phyloP scores from a whole-genome alignment of 116 monocot genomes.

The Thalassia testudinum region DNA sequence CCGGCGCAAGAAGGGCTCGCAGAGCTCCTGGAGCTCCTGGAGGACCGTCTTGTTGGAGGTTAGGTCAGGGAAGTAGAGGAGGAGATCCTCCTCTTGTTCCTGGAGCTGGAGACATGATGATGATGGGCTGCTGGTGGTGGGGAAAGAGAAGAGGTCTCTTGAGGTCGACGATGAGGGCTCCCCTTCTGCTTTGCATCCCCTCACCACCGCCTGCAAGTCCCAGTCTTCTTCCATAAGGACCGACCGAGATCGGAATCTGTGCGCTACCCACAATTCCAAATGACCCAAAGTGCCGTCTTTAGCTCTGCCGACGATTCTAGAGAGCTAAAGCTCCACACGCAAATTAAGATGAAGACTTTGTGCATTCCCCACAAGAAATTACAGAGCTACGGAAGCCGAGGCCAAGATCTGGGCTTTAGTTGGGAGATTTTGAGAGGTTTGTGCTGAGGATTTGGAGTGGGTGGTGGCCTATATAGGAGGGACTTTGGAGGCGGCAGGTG shows the following conservation, averaged over 20 bases:
- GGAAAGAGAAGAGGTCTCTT: conserved; percentile 12
- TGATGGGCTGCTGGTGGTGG: background rate
- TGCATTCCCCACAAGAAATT: too few relatives aligned
- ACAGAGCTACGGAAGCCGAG: too few relatives aligned
- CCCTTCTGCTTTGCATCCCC: conserved; percentile 15
- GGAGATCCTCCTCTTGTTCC: background rate
- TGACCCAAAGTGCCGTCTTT: too few relatives aligned
- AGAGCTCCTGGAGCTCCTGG: conserved; percentile 48
- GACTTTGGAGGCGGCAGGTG: background rate
- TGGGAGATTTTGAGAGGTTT: too few relatives aligned
- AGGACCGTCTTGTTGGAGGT: conserved; percentile 1
- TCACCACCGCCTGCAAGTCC: conserved; percentile 69
- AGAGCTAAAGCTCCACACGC: background rate
- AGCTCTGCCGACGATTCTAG: background rate
- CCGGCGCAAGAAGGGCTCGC: conserved; percentile 36
- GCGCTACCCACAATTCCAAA: background rate
- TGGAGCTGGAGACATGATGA: background rate
- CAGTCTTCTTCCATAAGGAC: conserved; percentile 18
- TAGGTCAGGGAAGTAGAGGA: conserved; percentile 22
- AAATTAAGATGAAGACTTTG: background rate
- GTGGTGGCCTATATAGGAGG: too few relatives aligned
- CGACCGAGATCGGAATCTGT: background rate
- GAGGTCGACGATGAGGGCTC: background rate
- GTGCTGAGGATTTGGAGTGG: too few relatives aligned
- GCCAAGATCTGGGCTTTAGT: background rate